Conservation (phyloP, 495 filamentous ascomycete genomes). For the Terfezia boudieri region DNA sequence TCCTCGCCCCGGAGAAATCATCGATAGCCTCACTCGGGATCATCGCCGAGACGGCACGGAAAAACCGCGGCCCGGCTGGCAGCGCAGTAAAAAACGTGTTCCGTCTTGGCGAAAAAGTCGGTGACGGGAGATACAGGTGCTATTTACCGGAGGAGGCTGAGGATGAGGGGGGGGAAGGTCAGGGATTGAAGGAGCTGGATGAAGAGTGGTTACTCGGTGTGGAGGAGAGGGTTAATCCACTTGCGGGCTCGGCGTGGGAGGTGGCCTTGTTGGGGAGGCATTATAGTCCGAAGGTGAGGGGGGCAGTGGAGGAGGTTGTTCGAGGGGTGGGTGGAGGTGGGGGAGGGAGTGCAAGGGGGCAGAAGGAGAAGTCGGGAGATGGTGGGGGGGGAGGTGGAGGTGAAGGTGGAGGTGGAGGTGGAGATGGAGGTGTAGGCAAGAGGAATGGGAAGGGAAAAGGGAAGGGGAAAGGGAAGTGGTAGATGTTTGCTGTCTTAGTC, state of each 20-base stretch:
- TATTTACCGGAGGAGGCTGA: background rate
- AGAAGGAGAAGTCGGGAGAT: background rate
- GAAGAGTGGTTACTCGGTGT: conserved; percentile 16
- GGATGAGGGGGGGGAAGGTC: background rate
- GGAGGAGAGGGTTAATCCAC: conserved; percentile 73
- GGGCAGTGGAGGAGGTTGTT: conserved; percentile 33
- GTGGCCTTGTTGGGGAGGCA: conserved; percentile 67
- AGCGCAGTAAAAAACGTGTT: conserved; percentile 27
- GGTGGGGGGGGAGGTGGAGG: no score
- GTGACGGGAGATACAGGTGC: conserved; percentile 37
- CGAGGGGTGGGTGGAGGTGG: background rate
- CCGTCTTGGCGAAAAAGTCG: conserved; percentile 75
- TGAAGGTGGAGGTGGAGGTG: no score
- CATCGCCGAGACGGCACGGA: conserved; percentile 46
- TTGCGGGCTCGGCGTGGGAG: conserved; percentile 80
- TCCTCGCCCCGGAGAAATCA: conserved; percentile 81
- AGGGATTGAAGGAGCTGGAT: background rate
- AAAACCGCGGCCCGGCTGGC: conserved; percentile 1
- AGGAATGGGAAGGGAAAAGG: no score
- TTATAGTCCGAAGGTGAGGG: conserved; percentile 66
- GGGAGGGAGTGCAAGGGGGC: background rate
- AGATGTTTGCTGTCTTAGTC: no score
- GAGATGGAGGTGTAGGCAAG: no score
- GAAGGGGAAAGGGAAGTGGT: no score
- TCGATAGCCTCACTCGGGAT: conserved; percentile 52